These are phyloP conservation scores for Ophiocordyceps camponoti-floridani DNA, from an alignment of 2,329 filamentous ascomycete species.

Conservation along the genomic window DNA sequence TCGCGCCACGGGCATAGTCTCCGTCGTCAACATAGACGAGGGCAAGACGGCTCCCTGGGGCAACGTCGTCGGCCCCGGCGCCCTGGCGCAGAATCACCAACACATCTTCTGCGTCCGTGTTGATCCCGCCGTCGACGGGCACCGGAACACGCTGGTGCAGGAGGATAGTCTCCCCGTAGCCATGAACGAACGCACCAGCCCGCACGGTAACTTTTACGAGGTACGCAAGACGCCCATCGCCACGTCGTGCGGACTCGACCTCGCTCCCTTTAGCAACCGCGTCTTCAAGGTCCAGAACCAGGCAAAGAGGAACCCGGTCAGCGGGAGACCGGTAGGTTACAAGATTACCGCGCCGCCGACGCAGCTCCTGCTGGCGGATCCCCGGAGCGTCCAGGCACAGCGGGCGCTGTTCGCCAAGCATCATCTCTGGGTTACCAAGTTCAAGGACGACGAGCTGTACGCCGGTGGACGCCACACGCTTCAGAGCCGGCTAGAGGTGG, in stretches of 20 bases:
- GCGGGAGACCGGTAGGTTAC: constrained; percentile 27
- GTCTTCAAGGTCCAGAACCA: constrained; percentile 32
- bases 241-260: constrained; percentile 27
- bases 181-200: constrained; percentile 22
- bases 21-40: constrained; percentile 27
- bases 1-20: constrained; percentile 23
- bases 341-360: constrained; percentile 23
- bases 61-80: constrained; percentile 41
- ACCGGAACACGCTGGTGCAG: constrained; percentile 32
- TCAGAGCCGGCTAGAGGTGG: constrained; percentile 18
- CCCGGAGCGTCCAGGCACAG: constrained; percentile 18
- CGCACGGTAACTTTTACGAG: constrained; percentile 25
- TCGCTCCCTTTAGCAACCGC: constrained; percentile 28
- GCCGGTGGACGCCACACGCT: constrained; percentile 24
- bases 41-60: constrained; percentile 37
- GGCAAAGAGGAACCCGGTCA: constrained; percentile 20
- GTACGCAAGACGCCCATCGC: constrained; percentile 25
- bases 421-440: constrained; percentile 26
- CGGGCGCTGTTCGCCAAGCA: constrained; percentile 24
- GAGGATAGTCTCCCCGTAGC: constrained; percentile 24
- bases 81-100: constrained; percentile 47
- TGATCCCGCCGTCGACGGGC: constrained; percentile 43
- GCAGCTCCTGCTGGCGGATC: constrained; percentile 21
- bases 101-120: constrained; percentile 46
- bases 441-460: constrained; percentile 25